Evolutionary conservation across 768 basidiomycete species (phyloP).

Genomic region (Pholiota microspora): DNA sequence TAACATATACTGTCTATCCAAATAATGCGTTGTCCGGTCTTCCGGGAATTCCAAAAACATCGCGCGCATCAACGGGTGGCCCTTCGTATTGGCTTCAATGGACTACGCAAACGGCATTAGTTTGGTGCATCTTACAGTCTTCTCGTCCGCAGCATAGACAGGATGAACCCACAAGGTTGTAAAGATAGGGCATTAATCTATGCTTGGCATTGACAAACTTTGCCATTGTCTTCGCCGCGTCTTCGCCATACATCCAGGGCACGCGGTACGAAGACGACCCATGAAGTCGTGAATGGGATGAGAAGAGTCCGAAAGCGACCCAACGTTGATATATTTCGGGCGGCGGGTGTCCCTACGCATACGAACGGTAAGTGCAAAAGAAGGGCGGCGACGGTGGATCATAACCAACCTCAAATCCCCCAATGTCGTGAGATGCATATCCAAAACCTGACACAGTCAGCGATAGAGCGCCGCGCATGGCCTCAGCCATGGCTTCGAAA

Average conservation of each 20-base stretch:
- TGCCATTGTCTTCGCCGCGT: slow-evolving; percentile 62
- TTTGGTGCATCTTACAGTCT: too few species aligned
- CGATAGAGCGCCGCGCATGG: slow-evolving; percentile 64
- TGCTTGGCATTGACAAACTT: slow-evolving; percentile 63
- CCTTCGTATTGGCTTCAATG: slow-evolving; percentile 45
- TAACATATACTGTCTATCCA: slow-evolving; percentile 61
- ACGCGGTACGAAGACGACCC: slow-evolving; percentile 75
- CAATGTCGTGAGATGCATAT: slow-evolving; percentile 75
- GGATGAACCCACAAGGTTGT: slow-evolving; percentile 41
- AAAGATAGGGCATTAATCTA: slow-evolving; percentile 74
- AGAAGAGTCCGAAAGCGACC: slow-evolving; percentile 76
- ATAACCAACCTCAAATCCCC: slow-evolving; percentile 62
- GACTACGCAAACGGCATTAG: slow-evolving; percentile 33
- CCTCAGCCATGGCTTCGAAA: slow-evolving; percentile 78
- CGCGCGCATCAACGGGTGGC: slow-evolving; percentile 58
- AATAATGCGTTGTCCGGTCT: slow-evolving; percentile 56
- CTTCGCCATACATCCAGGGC: slow-evolving; percentile 75
- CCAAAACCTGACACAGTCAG: slow-evolving; percentile 68
- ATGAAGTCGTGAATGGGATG: slow-evolving; percentile 72
- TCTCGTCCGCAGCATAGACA: slow-evolving; percentile 10
- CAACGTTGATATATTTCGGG: slow-evolving; percentile 73
- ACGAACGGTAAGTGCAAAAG: not conserved
- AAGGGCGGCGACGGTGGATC: not conserved
- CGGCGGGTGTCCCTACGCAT: slow-evolving; percentile 55
- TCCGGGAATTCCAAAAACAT: slow-evolving; percentile 67